Evolutionary conservation across 805 yeast species (phyloP).

Genomic region (Ogataea ganodermae): DNA sequence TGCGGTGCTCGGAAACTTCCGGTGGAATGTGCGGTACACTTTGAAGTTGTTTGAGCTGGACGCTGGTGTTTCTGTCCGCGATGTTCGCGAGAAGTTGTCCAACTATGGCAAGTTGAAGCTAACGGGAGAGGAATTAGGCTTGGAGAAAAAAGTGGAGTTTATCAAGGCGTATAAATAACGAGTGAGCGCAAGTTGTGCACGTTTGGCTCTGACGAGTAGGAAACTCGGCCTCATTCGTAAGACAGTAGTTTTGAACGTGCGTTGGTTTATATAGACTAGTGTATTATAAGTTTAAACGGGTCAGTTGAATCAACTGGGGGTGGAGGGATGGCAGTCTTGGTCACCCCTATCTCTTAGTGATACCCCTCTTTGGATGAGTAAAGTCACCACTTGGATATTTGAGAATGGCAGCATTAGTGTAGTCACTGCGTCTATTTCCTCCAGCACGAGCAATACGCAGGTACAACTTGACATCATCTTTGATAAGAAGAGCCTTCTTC

Average conservation of each 20-base stretch:
- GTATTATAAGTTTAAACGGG: too few species aligned
- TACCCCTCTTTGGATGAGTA: constrained; percentile 14
- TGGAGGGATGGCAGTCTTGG: neutral
- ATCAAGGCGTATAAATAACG: constrained; percentile 23
- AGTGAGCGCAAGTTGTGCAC: neutral
- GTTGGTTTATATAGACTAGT: too few species aligned
- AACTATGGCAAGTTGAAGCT: constrained; percentile 51
- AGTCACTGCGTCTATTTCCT: constrained; percentile 50
- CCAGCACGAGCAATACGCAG: constrained; percentile 53
- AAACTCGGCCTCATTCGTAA: too few species aligned
- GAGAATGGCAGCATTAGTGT: constrained; percentile 61
- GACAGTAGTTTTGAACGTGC: too few species aligned
- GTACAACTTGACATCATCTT: constrained; percentile 44
- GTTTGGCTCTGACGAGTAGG: neutral
- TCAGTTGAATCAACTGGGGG: too few species aligned
- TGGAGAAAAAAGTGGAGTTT: constrained; percentile 47
- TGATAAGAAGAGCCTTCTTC: constrained; percentile 33
- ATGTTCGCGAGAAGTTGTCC: constrained; percentile 33
- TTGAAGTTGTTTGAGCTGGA: constrained; percentile 27
- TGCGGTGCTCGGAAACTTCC: constrained; percentile 11
- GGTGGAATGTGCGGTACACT: constrained; percentile 21
- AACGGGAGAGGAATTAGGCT: constrained; percentile 46
- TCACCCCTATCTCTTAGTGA: constrained; percentile 10
- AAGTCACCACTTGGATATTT: constrained; percentile 63
- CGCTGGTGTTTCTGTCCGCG: constrained; percentile 9